A percentile compares a stretch with the other conserved stretches of the same genome.
These are phyloP conservation scores for Coemansia biformis DNA, from an alignment of 192 early-diverging fungal genomes.

Conservation along the genomic window DNA sequence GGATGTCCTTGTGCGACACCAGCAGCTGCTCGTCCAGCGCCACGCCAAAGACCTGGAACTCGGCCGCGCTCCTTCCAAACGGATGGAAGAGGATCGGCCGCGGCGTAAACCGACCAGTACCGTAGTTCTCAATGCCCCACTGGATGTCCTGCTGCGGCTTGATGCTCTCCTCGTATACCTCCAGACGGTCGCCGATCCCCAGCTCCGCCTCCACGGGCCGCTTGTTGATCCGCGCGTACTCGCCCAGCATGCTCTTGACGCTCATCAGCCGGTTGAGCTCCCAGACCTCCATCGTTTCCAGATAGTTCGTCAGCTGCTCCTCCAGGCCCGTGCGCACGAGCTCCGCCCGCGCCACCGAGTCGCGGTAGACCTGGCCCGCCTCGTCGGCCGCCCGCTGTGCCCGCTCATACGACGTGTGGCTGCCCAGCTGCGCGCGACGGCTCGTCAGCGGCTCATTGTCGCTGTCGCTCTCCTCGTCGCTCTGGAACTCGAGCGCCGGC, in stretches of 20 bases:
- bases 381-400: conserved; percentile 58
- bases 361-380: conserved; percentile 61
- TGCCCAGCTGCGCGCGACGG: conserved; percentile 22
- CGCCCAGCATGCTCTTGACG: conserved; percentile 43
- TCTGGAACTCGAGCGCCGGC: conserved; percentile 52
- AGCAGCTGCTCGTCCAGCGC: conserved; percentile 62
- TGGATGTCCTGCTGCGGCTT: conserved; percentile 73
- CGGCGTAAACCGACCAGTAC: conserved; percentile 62
- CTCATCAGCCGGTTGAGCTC: conserved; percentile 53
- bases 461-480: conserved; percentile 45
- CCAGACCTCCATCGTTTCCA: conserved; percentile 52
- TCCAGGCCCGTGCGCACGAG: conserved; percentile 63
- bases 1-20: conserved; percentile 56
- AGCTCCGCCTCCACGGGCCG: conserved; percentile 35
- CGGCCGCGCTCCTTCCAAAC: conserved; percentile 60
- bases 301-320: conserved; percentile 55
- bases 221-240: conserved; percentile 36
- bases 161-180: conserved; percentile 67
- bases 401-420: conserved; percentile 44
- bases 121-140: conserved; percentile 70
- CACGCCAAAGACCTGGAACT: conserved; percentile 77
- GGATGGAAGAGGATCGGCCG: conserved; percentile 67
- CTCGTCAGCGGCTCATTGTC: conserved; percentile 49
- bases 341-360: conserved; percentile 61
- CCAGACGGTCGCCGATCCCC: conserved; percentile 49